These are phyloP conservation scores for Eucalyptus globulus DNA, from an alignment of 345 rosid species.

Conservation along the genomic window DNA sequence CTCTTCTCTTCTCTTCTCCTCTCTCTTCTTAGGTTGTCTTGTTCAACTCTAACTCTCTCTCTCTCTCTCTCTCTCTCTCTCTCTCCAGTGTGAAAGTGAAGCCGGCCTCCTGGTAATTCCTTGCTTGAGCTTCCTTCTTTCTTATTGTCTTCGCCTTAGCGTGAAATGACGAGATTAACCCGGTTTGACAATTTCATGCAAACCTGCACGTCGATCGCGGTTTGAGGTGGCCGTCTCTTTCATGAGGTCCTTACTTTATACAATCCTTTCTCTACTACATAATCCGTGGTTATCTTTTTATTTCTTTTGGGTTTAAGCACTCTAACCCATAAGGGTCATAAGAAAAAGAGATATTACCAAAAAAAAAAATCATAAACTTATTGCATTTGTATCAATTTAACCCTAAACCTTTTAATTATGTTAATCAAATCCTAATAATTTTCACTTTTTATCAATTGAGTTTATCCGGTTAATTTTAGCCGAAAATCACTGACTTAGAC, in stretches of 20 bases:
- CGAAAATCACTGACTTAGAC: accelerated
- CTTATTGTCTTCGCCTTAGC: not conserved
- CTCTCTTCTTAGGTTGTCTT: not conserved
- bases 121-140: not conserved
- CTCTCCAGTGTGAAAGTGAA: not conserved
- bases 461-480: accelerated
- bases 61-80: not conserved
- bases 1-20: not conserved
- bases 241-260: not conserved
- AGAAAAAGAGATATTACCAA: accelerated
- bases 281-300: not conserved
- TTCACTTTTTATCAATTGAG: not conserved
- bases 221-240: not conserved
- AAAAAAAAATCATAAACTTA: too few relatives aligned
- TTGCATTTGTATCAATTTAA: not conserved
- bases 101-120: not conserved
- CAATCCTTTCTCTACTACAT: not conserved
- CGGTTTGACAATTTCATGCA: not conserved
- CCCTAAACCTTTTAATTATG: not conserved
- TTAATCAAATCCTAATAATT: too few relatives aligned
- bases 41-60: not conserved
- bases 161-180: not conserved
- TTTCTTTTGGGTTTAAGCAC: not conserved
- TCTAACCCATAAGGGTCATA: not conserved
- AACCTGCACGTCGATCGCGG: not conserved